Conservation (phyloP, 306 rosid species). For the Benincasa hispida region DNA sequence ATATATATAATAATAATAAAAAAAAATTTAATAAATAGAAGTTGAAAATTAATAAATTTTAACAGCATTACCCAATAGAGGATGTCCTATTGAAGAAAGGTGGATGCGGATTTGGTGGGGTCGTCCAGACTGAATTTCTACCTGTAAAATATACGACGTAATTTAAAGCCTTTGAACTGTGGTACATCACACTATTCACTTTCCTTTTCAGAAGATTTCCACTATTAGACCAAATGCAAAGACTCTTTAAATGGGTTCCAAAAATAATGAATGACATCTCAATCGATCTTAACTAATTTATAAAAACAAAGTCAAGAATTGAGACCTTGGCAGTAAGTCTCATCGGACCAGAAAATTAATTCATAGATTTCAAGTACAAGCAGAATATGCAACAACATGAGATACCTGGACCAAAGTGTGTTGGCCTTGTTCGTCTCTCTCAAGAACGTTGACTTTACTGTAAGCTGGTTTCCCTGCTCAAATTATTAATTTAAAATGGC, state of each 20-base stretch:
- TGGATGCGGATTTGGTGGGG: conserved; percentile 98
- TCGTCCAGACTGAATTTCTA: conserved; percentile 80
- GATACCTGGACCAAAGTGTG: conserved; percentile 72
- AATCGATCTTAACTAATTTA: neutral
- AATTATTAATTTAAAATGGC: neutral
- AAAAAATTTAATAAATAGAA: too few species aligned
- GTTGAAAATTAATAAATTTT: neutral
- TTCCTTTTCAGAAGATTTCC: neutral
- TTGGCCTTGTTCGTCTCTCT: conserved; percentile 42
- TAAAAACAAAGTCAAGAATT: neutral
- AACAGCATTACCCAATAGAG: conserved; percentile 47
- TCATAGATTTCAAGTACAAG: neutral
- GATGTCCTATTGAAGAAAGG: conserved; percentile 85
- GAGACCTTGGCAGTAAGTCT: neutral
- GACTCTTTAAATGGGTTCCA: neutral
- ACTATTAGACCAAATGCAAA: neutral
- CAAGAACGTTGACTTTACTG: conserved; percentile 59
- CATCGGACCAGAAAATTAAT: neutral
- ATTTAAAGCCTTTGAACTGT: neutral
- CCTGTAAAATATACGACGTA: conserved; percentile 37
- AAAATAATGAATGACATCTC: neutral
- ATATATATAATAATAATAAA: too few species aligned
- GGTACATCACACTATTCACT: neutral
- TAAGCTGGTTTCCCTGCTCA: conserved; percentile 76
- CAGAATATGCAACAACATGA: neutral